These are phyloP conservation scores for Neurospora sp. DNA, from an alignment of 495 filamentous ascomycete genomes.

Conservation along the genomic window DNA sequence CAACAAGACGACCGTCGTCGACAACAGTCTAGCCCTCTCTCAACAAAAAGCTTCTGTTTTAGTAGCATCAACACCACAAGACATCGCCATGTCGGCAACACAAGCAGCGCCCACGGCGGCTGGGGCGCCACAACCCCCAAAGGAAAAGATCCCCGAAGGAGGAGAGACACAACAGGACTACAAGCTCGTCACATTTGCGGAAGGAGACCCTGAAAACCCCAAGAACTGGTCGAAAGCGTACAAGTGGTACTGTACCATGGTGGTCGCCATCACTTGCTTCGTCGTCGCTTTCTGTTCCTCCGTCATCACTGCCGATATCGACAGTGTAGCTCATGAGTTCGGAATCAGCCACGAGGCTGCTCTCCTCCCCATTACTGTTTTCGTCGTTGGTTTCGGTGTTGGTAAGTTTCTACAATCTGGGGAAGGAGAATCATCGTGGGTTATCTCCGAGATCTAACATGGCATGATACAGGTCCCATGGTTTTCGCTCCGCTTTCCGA, in stretches of 20 bases:
- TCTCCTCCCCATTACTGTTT: conserved; percentile 57
- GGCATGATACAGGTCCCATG: conserved; percentile 44
- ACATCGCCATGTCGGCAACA: background rate
- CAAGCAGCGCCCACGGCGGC: background rate
- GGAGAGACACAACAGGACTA: conserved; percentile 27
- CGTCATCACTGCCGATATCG: conserved; percentile 60
- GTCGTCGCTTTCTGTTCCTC: conserved; percentile 53
- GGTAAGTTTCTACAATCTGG: conserved; percentile 25
- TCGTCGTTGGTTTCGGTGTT: conserved; percentile 71
- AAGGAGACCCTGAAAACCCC: conserved; percentile 56
- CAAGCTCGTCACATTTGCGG: conserved; percentile 63
- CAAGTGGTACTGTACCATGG: conserved; percentile 62
- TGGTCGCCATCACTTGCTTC: conserved; percentile 54
- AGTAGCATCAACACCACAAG: background rate
- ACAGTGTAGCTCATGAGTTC: conserved; percentile 49
- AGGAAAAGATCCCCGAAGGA: conserved; percentile 4
- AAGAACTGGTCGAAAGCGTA: conserved; percentile 57
- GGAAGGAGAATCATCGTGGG: background rate
- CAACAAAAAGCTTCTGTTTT: background rate
- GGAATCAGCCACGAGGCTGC: conserved; percentile 55
- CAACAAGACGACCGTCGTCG: background rate
- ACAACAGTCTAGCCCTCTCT: background rate
- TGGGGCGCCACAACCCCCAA: background rate
- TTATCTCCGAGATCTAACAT: background rate
- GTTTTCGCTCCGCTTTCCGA: conserved; percentile 70